Conservation (phyloP, 2,329 filamentous ascomycete genomes). For the Paracamarosporium sp. region DNA sequence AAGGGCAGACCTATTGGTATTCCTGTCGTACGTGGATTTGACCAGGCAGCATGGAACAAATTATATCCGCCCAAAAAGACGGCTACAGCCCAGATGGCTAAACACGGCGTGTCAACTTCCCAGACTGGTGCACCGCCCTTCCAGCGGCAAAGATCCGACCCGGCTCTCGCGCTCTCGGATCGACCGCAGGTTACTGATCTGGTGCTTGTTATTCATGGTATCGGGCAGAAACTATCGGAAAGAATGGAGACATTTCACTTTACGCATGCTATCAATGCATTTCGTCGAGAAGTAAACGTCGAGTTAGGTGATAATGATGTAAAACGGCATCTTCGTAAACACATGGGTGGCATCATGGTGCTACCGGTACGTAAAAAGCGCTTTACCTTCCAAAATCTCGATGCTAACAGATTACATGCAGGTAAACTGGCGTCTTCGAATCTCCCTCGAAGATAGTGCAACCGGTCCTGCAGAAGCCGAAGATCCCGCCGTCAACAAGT, state of each 20-base stretch:
- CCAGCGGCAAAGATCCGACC: conserved; percentile 55
- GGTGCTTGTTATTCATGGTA: conserved; percentile 90
- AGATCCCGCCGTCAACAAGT: conserved; percentile 67
- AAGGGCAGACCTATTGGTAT: conserved; percentile 85
- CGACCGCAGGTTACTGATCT: conserved; percentile 81
- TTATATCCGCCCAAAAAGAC: conserved; percentile 64
- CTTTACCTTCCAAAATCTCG: background rate
- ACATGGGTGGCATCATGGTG: conserved; percentile 91
- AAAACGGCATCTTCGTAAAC: conserved; percentile 75
- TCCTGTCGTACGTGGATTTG: conserved; percentile 88
- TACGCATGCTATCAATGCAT: conserved; percentile 91
- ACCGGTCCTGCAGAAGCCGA: conserved; percentile 59
- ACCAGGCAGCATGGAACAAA: conserved; percentile 76
- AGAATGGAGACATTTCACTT: conserved; percentile 96
- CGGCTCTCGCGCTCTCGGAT: conserved; percentile 68
- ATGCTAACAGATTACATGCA: conserved; percentile 22
- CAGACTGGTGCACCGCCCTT: conserved; percentile 52
- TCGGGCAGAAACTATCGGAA: conserved; percentile 95
- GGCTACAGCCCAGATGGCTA: conserved; percentile 49
- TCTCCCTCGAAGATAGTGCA: conserved; percentile 82
- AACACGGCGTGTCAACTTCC: conserved; percentile 53
- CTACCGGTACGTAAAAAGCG: conserved; percentile 63
- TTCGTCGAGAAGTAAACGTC: conserved; percentile 83
- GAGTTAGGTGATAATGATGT: conserved; percentile 78
- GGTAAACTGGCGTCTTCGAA: conserved; percentile 88